These are phyloP conservation scores for Xylaria palmicola DNA, from an alignment of 495 filamentous ascomycete species.

Conservation along the genomic window DNA sequence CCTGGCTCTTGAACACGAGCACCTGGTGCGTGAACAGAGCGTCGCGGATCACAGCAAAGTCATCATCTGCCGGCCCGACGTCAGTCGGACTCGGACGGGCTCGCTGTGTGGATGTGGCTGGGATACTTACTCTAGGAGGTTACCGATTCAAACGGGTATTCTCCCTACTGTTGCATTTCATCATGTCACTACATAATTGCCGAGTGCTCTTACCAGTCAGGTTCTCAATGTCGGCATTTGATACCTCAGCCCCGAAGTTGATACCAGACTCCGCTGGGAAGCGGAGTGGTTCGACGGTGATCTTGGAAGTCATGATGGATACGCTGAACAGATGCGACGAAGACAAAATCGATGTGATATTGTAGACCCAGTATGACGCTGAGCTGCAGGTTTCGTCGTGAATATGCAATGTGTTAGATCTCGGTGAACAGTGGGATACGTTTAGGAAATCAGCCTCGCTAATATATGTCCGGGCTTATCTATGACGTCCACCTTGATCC, in stretches of 20 bases:
- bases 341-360: background rate
- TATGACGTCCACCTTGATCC: background rate
- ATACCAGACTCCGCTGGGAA: constrained; percentile 46
- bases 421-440: too few relatives aligned
- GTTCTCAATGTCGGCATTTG: constrained; percentile 57
- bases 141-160: constrained; percentile 56
- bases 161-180: constrained; percentile 33
- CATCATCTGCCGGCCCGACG: constrained; percentile 45
- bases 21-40: constrained; percentile 64
- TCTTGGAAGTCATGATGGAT: constrained; percentile 12
- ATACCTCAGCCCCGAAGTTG: constrained; percentile 59
- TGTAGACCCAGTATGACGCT: background rate
- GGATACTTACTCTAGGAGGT: constrained; percentile 50
- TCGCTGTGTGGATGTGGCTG: background rate
- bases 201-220: constrained; percentile 50
- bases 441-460: background rate
- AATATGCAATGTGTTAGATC: background rate
- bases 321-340: background rate
- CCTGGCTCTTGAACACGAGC: constrained; percentile 67
- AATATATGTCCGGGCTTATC: constrained; percentile 5
- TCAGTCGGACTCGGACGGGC: background rate
- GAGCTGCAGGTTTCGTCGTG: background rate
- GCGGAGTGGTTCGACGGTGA: constrained; percentile 40
- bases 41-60: constrained; percentile 57
- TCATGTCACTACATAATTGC: constrained; percentile 10